Percentiles rank a stretch among this genome's conserved stretches.
phyloP scores from a whole-genome alignment of 768 basidiomycete genomes.

The Termitomyces sp. region DNA sequence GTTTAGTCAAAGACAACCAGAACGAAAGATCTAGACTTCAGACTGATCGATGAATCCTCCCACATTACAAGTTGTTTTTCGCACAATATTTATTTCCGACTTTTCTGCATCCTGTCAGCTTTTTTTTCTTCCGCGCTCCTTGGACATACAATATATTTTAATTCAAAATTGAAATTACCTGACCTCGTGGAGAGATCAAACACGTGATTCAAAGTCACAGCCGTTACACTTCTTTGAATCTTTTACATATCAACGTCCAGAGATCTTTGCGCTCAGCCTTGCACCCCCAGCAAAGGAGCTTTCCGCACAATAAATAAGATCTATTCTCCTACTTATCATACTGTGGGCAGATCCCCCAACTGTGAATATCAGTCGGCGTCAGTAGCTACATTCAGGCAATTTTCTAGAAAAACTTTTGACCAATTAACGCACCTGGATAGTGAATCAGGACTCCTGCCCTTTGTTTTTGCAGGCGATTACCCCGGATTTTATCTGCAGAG shows the following conservation, averaged over 20 bases:
- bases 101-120: background rate
- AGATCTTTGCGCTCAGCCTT: background rate
- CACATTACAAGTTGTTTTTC: background rate
- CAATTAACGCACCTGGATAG: background rate
- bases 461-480: background rate
- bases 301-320: background rate
- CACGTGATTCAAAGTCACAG: background rate
- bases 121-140: background rate
- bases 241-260: too few species aligned
- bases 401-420: background rate
- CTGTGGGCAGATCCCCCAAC: background rate
- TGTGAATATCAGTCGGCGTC: background rate
- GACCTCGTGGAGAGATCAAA: too few species aligned
- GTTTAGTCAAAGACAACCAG: background rate
- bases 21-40: background rate
- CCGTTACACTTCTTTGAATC: too few species aligned
- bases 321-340: background rate
- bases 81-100: too few species aligned
- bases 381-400: background rate
- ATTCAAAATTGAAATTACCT: background rate
- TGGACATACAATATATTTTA: background rate
- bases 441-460: background rate
- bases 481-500: background rate
- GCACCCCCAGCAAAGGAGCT: background rate
- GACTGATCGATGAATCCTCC: background rate